Percentiles rank a stretch among this genome's conserved stretches.
phyloP scores from a whole-genome alignment of 371 early-diverging fungal species.

The Actinomucor elegans region DNA sequence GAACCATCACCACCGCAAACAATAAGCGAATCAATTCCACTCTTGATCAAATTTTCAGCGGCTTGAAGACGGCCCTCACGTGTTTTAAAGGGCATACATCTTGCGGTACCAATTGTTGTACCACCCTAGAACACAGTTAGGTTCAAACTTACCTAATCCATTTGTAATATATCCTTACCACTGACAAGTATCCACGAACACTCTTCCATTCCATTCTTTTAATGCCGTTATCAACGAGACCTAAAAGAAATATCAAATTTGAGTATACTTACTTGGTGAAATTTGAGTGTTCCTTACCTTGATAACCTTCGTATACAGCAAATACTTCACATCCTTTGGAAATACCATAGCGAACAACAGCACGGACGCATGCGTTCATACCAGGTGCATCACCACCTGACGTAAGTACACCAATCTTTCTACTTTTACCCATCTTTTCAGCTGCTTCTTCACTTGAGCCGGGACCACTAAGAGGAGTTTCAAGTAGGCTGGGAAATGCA shows the following conservation, averaged over 20 bases:
- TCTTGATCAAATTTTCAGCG: constrained; percentile 84
- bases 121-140: constrained; percentile 73
- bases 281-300: constrained; percentile 74
- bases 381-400: constrained; percentile 99
- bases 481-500: constrained; percentile 22
- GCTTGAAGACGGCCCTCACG: constrained; percentile 89
- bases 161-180: constrained; percentile 34
- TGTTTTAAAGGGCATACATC: constrained; percentile 87
- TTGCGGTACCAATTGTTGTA: constrained; percentile 95
- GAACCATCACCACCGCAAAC: constrained; percentile 99
- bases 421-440: constrained; percentile 14
- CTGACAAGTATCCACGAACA: constrained; percentile 79
- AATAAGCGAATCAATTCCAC: constrained; percentile 94
- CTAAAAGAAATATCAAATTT: no score
- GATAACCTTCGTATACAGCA: constrained; percentile 96
- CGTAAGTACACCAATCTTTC: constrained; percentile 90
- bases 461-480: constrained; percentile 14
- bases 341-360: constrained; percentile 90
- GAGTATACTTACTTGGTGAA: no score
- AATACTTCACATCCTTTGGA: constrained; percentile 84
- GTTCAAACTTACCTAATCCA: constrained; percentile 1
- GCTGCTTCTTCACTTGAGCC: constrained; percentile 14
- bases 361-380: constrained; percentile 98
- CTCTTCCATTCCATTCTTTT: constrained; percentile 84
- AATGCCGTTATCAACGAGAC: constrained; percentile 91